Evolutionary conservation across 2,329 filamentous ascomycete species (phyloP), one percentile per base, ranked within the genome.

Genomic region (Neofusicoccum umdonicola): DNA sequence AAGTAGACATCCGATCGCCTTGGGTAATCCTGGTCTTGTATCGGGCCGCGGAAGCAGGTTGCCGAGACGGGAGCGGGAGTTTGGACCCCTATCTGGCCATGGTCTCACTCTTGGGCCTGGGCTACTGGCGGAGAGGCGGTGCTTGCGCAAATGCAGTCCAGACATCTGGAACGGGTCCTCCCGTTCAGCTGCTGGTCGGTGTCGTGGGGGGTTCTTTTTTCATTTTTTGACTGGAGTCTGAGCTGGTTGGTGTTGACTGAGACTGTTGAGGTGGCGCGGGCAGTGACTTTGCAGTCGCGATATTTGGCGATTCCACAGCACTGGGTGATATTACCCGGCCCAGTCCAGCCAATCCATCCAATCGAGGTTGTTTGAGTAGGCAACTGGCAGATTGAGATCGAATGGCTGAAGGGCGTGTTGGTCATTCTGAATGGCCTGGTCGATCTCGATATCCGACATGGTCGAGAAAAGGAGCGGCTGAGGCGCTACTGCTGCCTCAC

Each of bases 381-480:
- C 85, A 77, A 86, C 83, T 0, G 84, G 83, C 8, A 88, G 77
- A 67, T 85, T 83, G 5, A 83, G 81, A 65, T 86, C 81, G 2
- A 79, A 81, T 1, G 82, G 79, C 17, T 86, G 84, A 66, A 89
- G 85, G 31, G 86, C 84, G 11, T 60, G 42, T 3, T 84, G 86
- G 0, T 87, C 85, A 67, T 86, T 84, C 70, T 88, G 88, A 34
- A 90, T 81, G 4, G 87, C 86, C 67, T 89, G 86, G 4, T 86
- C 82, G 52, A 90, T 88, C 71, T 90, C 87, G 65, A 88, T 83
- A 65, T 89, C 87, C 0, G 88, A 90, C 88, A 90, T 90, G 37
- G 86, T 80, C 2, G 87, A 89, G 72, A 90, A 88, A 27, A 87
- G 85, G 22, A 89, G 70, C 4, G 84, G 81, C 66, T 85, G 83